A percentile compares a stretch with the other conserved stretches of the same genome.
These are phyloP conservation scores for Nothopassalora personata DNA, from an alignment of 2,329 filamentous ascomycete species.

Conservation along the genomic window DNA sequence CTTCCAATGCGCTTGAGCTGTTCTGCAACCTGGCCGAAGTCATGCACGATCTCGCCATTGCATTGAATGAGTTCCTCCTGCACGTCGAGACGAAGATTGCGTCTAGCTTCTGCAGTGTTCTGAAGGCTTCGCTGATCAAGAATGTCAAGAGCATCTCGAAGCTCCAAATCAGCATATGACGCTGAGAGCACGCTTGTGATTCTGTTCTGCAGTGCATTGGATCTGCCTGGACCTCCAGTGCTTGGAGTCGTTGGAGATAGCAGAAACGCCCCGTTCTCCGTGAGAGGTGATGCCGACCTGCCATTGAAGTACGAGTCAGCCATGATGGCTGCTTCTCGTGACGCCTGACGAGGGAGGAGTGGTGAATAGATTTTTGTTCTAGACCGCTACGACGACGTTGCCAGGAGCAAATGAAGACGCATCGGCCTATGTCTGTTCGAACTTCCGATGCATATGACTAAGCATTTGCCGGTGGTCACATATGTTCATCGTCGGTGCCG, in stretches of 20 bases:
- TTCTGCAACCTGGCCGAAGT: slow-evolving; percentile 87
- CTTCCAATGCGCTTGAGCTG: slow-evolving; percentile 81
- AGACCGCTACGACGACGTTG: neutral
- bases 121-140: slow-evolving; percentile 66
- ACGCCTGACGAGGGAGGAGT: neutral
- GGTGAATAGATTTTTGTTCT: neutral
- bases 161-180: slow-evolving; percentile 88
- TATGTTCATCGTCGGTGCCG: too few species aligned
- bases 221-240: slow-evolving; percentile 29
- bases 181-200: slow-evolving; percentile 81
- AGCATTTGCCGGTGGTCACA: too few species aligned
- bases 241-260: slow-evolving; percentile 18
- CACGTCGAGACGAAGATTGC: slow-evolving; percentile 73
- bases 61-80: slow-evolving; percentile 90
- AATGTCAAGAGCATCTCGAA: slow-evolving; percentile 74
- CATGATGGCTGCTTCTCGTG: slow-evolving; percentile 10
- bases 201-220: slow-evolving; percentile 71
- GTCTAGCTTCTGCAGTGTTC: slow-evolving; percentile 72
- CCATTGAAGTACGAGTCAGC: slow-evolving; percentile 24
- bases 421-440: too few species aligned
- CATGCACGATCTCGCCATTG: slow-evolving; percentile 81
- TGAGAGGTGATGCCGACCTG: slow-evolving; percentile 16
- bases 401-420: neutral
- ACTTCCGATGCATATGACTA: too few species aligned
- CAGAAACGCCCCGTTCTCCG: slow-evolving; percentile 2